phyloP scores from a whole-genome alignment of 2,329 filamentous ascomycete species.

The Didymella segeticola region DNA sequence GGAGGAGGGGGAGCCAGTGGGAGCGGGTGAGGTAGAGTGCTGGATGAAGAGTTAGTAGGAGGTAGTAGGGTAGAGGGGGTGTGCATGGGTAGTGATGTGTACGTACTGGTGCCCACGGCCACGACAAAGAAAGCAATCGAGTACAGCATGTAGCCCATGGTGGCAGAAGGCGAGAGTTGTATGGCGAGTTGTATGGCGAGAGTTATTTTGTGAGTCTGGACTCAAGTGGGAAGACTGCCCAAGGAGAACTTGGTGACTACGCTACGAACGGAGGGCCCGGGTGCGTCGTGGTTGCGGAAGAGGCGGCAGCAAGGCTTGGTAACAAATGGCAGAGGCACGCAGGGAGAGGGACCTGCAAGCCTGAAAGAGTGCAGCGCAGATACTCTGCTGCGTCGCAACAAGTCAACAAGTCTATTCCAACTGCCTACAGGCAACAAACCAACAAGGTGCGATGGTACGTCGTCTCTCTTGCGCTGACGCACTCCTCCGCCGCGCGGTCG shows the following conservation, averaged over 20 bases:
- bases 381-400: too few species aligned
- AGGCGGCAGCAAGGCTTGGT: slow-evolving; percentile 7
- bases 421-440: slow-evolving; percentile 13
- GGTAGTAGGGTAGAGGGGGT: too few species aligned
- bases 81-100: slow-evolving; percentile 13
- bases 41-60: slow-evolving; percentile 48
- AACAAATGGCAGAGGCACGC: slow-evolving; percentile 1
- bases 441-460: too few species aligned
- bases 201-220: too few species aligned
- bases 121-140: slow-evolving; percentile 75
- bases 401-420: neutral
- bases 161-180: slow-evolving; percentile 29
- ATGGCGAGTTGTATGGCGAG: neutral
- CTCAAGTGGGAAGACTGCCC: too few species aligned
- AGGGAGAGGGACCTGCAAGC: neutral
- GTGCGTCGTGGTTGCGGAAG: slow-evolving; percentile 14
- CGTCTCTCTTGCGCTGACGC: too few species aligned
- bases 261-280: too few species aligned
- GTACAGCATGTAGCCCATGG: slow-evolving; percentile 84
- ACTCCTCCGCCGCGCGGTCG: slow-evolving; percentile 19
- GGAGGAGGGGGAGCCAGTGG: slow-evolving; percentile 76
- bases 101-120: slow-evolving; percentile 71
- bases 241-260: too few species aligned
- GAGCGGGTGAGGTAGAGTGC: slow-evolving; percentile 80
- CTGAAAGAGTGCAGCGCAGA: too few species aligned